Conservation (phyloP, 768 basidiomycete genomes). For the Leccinum subgranulosum region DNA sequence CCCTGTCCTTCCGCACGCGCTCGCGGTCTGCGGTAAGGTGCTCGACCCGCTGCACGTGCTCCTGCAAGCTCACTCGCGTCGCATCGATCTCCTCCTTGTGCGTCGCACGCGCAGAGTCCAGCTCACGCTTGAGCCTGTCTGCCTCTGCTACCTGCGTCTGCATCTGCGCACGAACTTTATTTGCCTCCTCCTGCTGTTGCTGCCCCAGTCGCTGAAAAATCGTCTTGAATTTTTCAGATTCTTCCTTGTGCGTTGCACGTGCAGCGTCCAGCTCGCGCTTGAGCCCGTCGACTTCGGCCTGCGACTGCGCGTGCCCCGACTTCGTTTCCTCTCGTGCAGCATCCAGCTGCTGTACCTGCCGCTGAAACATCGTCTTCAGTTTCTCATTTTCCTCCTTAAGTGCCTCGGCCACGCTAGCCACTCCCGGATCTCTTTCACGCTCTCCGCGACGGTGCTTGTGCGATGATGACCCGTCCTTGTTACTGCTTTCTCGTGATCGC, state of each 20-base stretch:
- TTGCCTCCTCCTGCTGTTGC: conserved; percentile 18
- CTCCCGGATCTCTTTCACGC: conserved; percentile 8
- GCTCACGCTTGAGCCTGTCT: conserved; percentile 15
- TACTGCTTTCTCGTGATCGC: conserved; percentile 11
- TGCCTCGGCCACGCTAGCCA: neutral
- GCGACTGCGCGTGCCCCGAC: conserved; percentile 7
- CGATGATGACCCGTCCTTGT: conserved; percentile 10
- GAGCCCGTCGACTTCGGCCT: conserved; percentile 11
- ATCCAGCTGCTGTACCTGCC: conserved; percentile 14
- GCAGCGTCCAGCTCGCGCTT: conserved; percentile 11
- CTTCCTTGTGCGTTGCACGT: conserved; percentile 7
- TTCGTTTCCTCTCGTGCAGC: conserved; percentile 9
- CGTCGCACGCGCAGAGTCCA: neutral
- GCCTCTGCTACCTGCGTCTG: conserved; percentile 6
- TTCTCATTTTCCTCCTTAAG: conserved; percentile 26
- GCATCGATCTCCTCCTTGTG: conserved; percentile 16
- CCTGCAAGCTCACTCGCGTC: conserved; percentile 16
- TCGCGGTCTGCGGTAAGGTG: conserved; percentile 24
- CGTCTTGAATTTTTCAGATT: conserved; percentile 22
- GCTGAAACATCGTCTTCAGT: conserved; percentile 18
- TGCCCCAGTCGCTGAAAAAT: conserved; percentile 17
- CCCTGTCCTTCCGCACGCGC: conserved; percentile 23
- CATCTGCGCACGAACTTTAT: too few relatives aligned
- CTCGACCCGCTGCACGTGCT: conserved; percentile 19
- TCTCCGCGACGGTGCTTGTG: conserved; percentile 16